Conservation (phyloP, 371 early-diverging fungal species). For the Dichotomocladium elegans region DNA sequence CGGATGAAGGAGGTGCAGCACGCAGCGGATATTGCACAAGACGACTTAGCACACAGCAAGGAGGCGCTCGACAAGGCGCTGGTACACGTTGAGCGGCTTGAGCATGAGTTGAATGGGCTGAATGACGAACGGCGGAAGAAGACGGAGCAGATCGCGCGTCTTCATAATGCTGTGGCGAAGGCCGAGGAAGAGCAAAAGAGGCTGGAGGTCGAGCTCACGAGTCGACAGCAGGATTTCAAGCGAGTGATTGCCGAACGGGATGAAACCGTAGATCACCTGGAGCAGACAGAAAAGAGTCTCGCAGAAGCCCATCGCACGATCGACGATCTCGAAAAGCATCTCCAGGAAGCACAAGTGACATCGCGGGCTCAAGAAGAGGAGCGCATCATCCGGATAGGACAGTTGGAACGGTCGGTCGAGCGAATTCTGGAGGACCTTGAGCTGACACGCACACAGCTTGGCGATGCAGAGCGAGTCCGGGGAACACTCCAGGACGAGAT, state of each 20-base stretch:
- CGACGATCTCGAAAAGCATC: background rate
- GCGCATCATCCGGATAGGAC: background rate
- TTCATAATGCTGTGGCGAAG: background rate
- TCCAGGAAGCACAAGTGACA: background rate
- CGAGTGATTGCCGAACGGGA: background rate
- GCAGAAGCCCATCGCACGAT: background rate
- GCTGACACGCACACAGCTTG: background rate
- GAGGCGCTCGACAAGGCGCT: background rate
- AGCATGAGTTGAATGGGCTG: background rate
- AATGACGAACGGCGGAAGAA: background rate
- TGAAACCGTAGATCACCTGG: background rate
- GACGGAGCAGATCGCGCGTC: background rate
- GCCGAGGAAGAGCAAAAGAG: background rate
- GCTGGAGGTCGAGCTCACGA: no score
- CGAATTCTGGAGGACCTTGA: background rate
- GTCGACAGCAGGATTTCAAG: no score
- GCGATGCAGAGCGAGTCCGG: no score
- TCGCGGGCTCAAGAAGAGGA: background rate
- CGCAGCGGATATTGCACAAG: background rate
- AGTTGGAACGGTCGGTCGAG: background rate
- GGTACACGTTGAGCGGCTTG: background rate
- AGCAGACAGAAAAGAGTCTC: background rate
- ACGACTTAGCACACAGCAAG: background rate
- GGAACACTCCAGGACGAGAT: no score
- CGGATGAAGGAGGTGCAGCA: background rate